Percentiles rank a stretch among this genome's conserved stretches.
Conservation (phyloP, 2,329 filamentous ascomycete genomes). For the Camillea tinctor region DNA sequence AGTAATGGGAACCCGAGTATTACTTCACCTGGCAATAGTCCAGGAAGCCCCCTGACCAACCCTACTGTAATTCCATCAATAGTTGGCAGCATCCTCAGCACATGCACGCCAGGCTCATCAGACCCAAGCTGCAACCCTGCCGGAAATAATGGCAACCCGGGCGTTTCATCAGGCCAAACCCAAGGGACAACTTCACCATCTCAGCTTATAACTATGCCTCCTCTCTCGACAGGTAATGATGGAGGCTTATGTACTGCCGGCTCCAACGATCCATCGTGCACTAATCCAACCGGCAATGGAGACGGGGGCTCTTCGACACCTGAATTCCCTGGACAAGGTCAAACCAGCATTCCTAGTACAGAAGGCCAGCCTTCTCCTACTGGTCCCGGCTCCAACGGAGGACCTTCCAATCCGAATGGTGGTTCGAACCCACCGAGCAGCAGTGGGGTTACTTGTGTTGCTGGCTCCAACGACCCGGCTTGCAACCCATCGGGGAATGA, state of each 20-base stretch:
- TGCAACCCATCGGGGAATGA: constrained; percentile 6
- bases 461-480: constrained; percentile 10
- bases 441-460: constrained; percentile 1
- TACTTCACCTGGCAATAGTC: constrained; percentile 5
- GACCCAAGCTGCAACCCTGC: constrained; percentile 5
- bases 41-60: constrained; percentile 3
- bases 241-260: constrained; percentile 4
- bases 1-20: constrained; percentile 7
- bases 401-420: constrained; percentile 3
- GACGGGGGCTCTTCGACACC: constrained; percentile 2
- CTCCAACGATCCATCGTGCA: constrained; percentile 10
- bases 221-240: constrained; percentile 5
- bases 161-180: constrained; percentile 5
- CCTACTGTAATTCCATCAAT: constrained; percentile 1
- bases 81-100: constrained; percentile 4
- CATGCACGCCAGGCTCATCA: constrained; percentile 8
- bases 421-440: constrained; percentile 5
- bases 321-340: constrained; percentile 11
- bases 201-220: constrained; percentile 2
- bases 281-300: constrained; percentile 1
- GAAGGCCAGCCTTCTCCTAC: background rate
- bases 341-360: constrained; percentile 2
- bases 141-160: constrained; percentile 1
- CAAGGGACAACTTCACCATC: constrained; percentile 6
- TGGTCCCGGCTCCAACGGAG: background rate